These are phyloP conservation scores for Filosporella fistucella DNA, from an alignment of 495 filamentous ascomycete species.

Conservation along the genomic window DNA sequence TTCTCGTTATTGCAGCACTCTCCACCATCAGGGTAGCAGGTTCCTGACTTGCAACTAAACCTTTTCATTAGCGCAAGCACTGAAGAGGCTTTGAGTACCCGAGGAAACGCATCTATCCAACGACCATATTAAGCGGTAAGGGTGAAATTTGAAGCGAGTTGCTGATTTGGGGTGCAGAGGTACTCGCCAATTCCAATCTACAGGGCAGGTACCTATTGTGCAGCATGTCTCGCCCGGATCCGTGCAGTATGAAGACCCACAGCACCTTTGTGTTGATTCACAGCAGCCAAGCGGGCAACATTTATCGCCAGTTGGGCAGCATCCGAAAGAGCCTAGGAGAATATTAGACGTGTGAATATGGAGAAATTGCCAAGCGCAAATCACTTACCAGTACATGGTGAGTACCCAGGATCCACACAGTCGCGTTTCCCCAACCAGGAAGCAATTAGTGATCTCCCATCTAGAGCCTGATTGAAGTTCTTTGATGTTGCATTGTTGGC, in stretches of 20 bases:
- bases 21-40: neutral
- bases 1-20: conserved; percentile 3
- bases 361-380: neutral
- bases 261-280: neutral
- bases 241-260: neutral
- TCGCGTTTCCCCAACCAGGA: conserved; percentile 10
- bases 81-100: too few species aligned
- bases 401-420: conserved; percentile 1
- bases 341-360: neutral
- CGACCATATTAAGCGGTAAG: too few species aligned
- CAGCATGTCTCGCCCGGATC: conserved; percentile 10
- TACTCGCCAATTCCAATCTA: neutral
- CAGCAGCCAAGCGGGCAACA: conserved; percentile 7
- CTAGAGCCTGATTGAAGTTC: too few species aligned
- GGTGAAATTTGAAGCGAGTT: too few species aligned
- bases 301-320: conserved; percentile 6
- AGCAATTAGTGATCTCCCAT: neutral
- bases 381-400: conserved; percentile 5
- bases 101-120: too few species aligned
- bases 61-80: too few species aligned
- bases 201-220: neutral
- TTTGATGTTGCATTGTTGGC: too few species aligned
- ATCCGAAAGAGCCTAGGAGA: neutral
- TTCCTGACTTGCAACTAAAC: neutral
- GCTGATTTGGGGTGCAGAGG: too few species aligned